These are phyloP conservation scores for Oryza glumipatula DNA, from an alignment of 176 grass and related monocot genomes.

Conservation along the genomic window DNA sequence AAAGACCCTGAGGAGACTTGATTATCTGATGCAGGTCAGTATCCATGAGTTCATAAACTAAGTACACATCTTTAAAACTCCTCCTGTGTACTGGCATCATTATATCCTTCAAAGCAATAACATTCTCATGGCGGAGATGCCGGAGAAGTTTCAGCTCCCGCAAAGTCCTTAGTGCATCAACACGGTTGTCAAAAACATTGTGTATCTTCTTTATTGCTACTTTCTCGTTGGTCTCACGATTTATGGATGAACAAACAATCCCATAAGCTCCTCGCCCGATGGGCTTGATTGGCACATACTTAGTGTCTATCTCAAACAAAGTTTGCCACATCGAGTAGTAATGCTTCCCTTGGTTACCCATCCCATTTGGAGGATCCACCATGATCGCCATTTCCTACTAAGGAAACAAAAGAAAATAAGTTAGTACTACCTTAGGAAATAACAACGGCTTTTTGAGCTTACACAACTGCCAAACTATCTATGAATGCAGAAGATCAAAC, in stretches of 20 bases:
- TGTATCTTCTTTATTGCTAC: slow-evolving; percentile 67
- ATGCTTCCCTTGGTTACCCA: slow-evolving; percentile 49
- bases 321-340: slow-evolving; percentile 65
- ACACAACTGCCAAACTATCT: background rate
- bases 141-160: slow-evolving; percentile 69
- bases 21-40: slow-evolving; percentile 74
- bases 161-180: slow-evolving; percentile 66
- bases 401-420: slow-evolving; percentile 6
- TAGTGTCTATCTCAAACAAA: slow-evolving; percentile 63
- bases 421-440: background rate
- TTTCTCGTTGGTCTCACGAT: slow-evolving; percentile 55
- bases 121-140: slow-evolving; percentile 70
- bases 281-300: slow-evolving; percentile 61
- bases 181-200: slow-evolving; percentile 68
- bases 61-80: slow-evolving; percentile 70
- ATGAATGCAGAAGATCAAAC: background rate
- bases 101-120: slow-evolving; percentile 76
- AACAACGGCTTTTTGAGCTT: background rate
- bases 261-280: slow-evolving; percentile 55
- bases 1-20: slow-evolving; percentile 66
- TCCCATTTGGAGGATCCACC: slow-evolving; percentile 66
- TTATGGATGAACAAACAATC: slow-evolving; percentile 60
- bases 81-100: slow-evolving; percentile 68
- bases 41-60: slow-evolving; percentile 72
- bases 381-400: slow-evolving; percentile 56